Evolutionary conservation across 768 basidiomycete species (phyloP), one percentile per base, ranked within the genome.

Genomic region (Russula brevipes): DNA sequence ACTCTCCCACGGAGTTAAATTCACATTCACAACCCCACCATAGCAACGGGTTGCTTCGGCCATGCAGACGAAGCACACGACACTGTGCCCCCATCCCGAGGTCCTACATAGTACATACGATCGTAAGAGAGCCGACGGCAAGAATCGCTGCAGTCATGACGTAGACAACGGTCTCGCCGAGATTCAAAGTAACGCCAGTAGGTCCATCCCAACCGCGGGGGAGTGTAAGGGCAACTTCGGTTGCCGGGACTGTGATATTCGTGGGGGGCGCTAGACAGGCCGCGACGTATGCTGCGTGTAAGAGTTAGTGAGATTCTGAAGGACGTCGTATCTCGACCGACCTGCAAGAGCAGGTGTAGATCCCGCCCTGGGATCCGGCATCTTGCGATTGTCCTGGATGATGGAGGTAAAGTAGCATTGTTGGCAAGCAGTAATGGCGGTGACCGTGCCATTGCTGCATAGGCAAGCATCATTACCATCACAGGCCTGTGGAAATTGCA

Each of bases 321-420:
- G n/a, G 5, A 54, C 14, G 38, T 0, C 12, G n/a, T 14, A 57
- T 42, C 12, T 41, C 46, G 12, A 71, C 80, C 59, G 63, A 87
- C 89, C 85, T 44, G 70, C 72, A 46, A 90, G 73, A n/a, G 85
- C 76, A 16, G 79, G 71, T 54, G 79, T 78, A n/a, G 85, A 85
- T 9, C 88, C 89, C 4, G 81, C 82, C 16, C 78, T 76, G 54
- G 77, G 73, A 71, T 87, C 83, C 10, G 80, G 77, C 60, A 77
- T 73, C 30, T 71, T 76, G 59, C 76, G 70, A 70, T 85, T 85
- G 41, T 74, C 73, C 9, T 69, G 69, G 66, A 91, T 79, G 33
- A 89, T 74, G 60, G 75, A 74, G 46, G 73, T 71, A 70, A 87
- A 85, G 79, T 87, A 81, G 77, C 88, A 91, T 69, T 85, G 82